These are phyloP conservation scores for Claviceps digitariae DNA, from an alignment of 2,329 filamentous ascomycete genomes.

Conservation along the genomic window DNA sequence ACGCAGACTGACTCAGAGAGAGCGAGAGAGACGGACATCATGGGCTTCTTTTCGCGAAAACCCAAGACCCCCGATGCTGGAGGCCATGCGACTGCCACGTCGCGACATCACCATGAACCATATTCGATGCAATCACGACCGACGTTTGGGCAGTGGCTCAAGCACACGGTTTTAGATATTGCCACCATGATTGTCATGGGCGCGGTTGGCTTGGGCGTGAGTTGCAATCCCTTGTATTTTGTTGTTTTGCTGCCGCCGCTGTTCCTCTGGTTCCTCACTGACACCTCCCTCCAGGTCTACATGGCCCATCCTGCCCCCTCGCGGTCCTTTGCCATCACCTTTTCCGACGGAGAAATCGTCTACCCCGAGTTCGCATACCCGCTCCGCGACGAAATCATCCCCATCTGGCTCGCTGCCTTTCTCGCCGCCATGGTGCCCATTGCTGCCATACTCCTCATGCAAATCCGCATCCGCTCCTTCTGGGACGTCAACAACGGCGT, in stretches of 20 bases:
- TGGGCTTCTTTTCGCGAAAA: slow-evolving; percentile 3
- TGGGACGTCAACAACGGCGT: slow-evolving; percentile 60
- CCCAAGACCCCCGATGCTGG: not conserved
- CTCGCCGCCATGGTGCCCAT: slow-evolving; percentile 54
- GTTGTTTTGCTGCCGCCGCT: not conserved
- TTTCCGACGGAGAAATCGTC: slow-evolving; percentile 53
- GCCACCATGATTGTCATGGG: slow-evolving; percentile 54
- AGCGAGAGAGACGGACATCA: not conserved
- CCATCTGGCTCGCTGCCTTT: slow-evolving; percentile 57
- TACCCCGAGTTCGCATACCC: slow-evolving; percentile 60
- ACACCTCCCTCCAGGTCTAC: slow-evolving; percentile 34
- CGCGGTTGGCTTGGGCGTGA: slow-evolving; percentile 51
- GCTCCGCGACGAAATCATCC: slow-evolving; percentile 54
- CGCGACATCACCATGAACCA: slow-evolving; percentile 6
- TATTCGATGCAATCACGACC: slow-evolving; percentile 38
- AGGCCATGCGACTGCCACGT: not conserved
- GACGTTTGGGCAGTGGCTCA: slow-evolving; percentile 56
- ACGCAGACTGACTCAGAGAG: not conserved
- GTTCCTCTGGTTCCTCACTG: not conserved
- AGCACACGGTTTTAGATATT: slow-evolving; percentile 52
- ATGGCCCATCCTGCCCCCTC: slow-evolving; percentile 50
- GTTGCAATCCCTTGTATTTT: slow-evolving; percentile 9
- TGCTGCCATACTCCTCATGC: slow-evolving; percentile 47
- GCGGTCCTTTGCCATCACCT: slow-evolving; percentile 45
- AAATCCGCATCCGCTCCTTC: slow-evolving; percentile 54